A percentile compares a stretch with the other conserved stretches of the same genome.
These are phyloP conservation scores for Hyaloscypha hepaticicola DNA, from an alignment of 495 filamentous ascomycete species.

Conservation along the genomic window DNA sequence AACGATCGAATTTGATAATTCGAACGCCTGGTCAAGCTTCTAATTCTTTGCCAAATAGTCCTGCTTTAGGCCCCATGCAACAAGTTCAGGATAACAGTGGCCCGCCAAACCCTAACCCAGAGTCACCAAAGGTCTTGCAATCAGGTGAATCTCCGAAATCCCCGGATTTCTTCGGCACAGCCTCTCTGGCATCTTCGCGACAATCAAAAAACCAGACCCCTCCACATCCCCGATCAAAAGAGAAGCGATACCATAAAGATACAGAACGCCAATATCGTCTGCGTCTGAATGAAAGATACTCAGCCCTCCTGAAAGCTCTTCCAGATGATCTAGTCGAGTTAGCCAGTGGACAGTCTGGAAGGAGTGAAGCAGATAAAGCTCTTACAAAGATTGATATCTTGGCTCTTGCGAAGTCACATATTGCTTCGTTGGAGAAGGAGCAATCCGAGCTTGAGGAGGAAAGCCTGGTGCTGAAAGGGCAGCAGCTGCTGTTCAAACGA, in stretches of 20 bases:
- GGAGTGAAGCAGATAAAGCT: constrained; percentile 36
- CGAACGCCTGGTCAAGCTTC: not conserved
- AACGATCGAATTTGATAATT: not conserved
- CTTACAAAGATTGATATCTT: constrained; percentile 47
- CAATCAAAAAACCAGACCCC: not conserved
- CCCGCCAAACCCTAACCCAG: not conserved
- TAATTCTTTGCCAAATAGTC: not conserved
- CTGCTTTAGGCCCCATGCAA: not conserved
- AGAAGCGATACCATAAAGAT: not conserved
- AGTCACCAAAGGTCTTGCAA: not conserved
- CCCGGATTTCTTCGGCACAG: not conserved
- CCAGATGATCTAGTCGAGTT: constrained; percentile 33
- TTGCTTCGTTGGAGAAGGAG: constrained; percentile 41
- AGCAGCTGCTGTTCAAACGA: not conserved
- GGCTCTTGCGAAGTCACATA: constrained; percentile 43
- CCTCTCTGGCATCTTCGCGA: not conserved
- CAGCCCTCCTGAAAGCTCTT: constrained; percentile 40
- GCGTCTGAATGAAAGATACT: constrained; percentile 46
- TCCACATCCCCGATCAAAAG: not conserved
- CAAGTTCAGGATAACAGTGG: not conserved
- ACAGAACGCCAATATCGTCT: constrained; percentile 40
- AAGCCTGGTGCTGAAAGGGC: not conserved
- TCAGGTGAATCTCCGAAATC: not conserved
- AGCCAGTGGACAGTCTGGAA: constrained; percentile 23
- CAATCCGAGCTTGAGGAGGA: constrained; percentile 36